phyloP scores from a whole-genome alignment of 1,284 basidiomycete species.

The Boletus semigastroideus region DNA sequence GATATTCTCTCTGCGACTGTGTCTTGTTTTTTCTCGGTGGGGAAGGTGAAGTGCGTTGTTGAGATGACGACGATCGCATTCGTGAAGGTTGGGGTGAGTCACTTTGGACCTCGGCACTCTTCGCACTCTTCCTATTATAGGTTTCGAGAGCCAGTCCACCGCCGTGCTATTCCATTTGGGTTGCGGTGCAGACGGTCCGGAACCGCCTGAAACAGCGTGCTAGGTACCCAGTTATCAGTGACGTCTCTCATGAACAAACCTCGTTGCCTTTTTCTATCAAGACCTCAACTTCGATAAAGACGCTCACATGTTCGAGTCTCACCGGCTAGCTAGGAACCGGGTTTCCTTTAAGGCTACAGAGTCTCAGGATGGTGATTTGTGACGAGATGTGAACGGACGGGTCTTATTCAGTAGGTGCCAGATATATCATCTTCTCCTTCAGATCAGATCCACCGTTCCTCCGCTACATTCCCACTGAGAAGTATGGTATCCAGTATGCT shows the following conservation, averaged over 20 bases:
- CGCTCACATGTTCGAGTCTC: neutral
- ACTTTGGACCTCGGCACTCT: neutral
- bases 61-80: slow-evolving; percentile 15
- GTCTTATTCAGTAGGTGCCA: neutral
- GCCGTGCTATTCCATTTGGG: neutral
- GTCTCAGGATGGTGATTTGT: neutral
- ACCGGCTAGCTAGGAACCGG: slow-evolving; percentile 10
- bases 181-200: neutral
- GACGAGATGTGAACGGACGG: too few relatives aligned
- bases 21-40: slow-evolving; percentile 24
- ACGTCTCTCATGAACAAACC: neutral
- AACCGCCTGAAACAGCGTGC: neutral
- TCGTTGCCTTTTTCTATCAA: neutral
- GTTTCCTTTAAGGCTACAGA: neutral
- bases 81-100: slow-evolving; percentile 4
- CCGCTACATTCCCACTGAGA: neutral
- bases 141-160: neutral
- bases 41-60: neutral
- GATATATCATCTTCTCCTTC: slow-evolving; percentile 1
- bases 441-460: neutral
- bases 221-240: neutral
- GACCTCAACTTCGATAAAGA: neutral
- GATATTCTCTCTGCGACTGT: slow-evolving; percentile 32
- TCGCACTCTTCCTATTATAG: slow-evolving; percentile 15
- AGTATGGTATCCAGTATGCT: neutral